Base-by-base conservation (phyloP, 2,329 filamentous ascomycete genomes). In the Colletotrichum agaves region DNA sequence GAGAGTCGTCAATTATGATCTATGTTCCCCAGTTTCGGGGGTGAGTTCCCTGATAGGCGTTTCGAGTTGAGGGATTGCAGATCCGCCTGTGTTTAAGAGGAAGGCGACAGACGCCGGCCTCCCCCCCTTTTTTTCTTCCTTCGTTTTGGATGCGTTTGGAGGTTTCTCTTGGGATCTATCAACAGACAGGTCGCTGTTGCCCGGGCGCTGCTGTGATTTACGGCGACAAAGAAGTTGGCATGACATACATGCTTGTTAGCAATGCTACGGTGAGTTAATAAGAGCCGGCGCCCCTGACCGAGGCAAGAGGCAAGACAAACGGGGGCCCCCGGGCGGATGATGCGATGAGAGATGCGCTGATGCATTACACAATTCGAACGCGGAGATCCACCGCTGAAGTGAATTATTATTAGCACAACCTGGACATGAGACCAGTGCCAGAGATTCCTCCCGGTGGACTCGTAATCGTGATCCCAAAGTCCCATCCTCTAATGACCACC, bases 51-150 rank as follows among this genome's bases (percentile, higher is more conserved):
- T 46, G 50, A 53, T 33, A 23, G 35, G 61, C 53, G 65, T 68
- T 68, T 68, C 65, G 65, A 60, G 61, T 68, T 64, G 61, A 64
- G 47, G 50, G 47, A 47, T 49, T 47, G 61, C 55, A 41, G 47
- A 55, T 49, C 47, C 37, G 37, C 15, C 49, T 27, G 13, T 11
- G 39, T 49, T 64, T 64, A 39, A 21, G 11, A 43, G n/a, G 35
- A 33, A n/a, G 49, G 44, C 27, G 27, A 8, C 27, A 27, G 17
- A 46, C 11, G 11, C 17, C 23, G 43, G 55, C 44, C 2, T 1
- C 21, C 59, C 52, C 52, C n/a, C n/a, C n/a, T n/a, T n/a, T n/a
- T n/a, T 44, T 44, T 35, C 55, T n/a, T 8, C 8, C 37, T 27
- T 47, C 46, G 61, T 64, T 63, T 55, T 46, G 49, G 2, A 55